Percentiles rank a stretch among this genome's conserved stretches.
Conservation (phyloP, 306 rosid species). For the Fagus sylvatica region DNA sequence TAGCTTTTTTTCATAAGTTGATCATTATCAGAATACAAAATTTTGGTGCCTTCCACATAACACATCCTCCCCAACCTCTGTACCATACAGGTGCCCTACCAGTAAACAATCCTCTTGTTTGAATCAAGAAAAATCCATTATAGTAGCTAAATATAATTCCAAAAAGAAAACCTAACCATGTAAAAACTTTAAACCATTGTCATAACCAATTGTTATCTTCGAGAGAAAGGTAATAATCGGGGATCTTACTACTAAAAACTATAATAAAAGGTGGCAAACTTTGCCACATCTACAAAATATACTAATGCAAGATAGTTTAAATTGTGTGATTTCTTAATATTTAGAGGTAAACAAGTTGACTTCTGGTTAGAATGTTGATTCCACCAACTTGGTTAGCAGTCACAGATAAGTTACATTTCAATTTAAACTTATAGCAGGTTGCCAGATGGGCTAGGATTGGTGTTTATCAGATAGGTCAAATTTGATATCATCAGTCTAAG, state of each 20-base stretch:
- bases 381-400: background rate
- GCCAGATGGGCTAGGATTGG: background rate
- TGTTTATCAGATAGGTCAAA: background rate
- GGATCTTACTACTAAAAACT: background rate
- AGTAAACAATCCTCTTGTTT: background rate
- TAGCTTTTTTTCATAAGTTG: conserved; percentile 27
- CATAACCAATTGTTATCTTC: background rate
- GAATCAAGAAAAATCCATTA: background rate
- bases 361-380: background rate
- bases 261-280: background rate
- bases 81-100: background rate
- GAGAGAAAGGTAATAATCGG: background rate
- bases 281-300: background rate
- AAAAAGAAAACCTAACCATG: background rate
- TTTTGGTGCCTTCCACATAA: conserved; percentile 16
- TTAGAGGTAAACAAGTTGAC: background rate
- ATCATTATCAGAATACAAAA: conserved; percentile 5
- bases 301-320: background rate
- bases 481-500: background rate
- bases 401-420: background rate
- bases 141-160: background rate
- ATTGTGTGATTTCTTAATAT: background rate
- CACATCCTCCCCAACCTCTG: conserved; percentile 12
- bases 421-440: background rate
- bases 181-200: background rate